These are phyloP conservation scores for Galium porrigens DNA, from an alignment of 305 asterid species.

Conservation along the genomic window DNA sequence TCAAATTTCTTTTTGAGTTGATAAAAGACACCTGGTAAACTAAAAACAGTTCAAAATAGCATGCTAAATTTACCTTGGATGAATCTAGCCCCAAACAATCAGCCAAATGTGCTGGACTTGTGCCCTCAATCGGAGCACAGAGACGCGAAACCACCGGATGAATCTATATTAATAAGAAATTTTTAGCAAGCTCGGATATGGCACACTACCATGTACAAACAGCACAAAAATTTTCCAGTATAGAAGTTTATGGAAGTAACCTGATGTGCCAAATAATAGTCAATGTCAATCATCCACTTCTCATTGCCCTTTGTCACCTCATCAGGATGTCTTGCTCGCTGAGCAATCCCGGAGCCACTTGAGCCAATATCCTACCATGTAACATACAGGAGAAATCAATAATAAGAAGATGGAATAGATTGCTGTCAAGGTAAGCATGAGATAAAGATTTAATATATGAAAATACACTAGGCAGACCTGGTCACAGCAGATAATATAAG, in stretches of 20 bases:
- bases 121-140: slow-evolving; percentile 92
- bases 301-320: slow-evolving; percentile 66
- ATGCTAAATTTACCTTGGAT: slow-evolving; percentile 47
- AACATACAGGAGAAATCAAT: slow-evolving; percentile 8
- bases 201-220: slow-evolving; percentile 16
- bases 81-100: slow-evolving; percentile 95
- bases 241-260: slow-evolving; percentile 22
- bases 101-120: slow-evolving; percentile 94
- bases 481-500: slow-evolving; percentile 84
- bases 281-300: slow-evolving; percentile 81
- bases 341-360: slow-evolving; percentile 73
- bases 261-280: slow-evolving; percentile 96
- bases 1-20: slow-evolving; percentile 5
- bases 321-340: slow-evolving; percentile 96
- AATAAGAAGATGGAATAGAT: slow-evolving; percentile 3
- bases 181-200: slow-evolving; percentile 13
- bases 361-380: slow-evolving; percentile 54
- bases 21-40: not conserved
- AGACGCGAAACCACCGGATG: slow-evolving; percentile 98
- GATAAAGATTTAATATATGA: slow-evolving; percentile 6
- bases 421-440: slow-evolving; percentile 3
- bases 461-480: slow-evolving; percentile 36
- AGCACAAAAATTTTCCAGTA: slow-evolving; percentile 8
- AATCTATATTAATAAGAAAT: slow-evolving; percentile 41
- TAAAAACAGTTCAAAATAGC: slow-evolving; percentile 1